phyloP scores from a whole-genome alignment of 225 moss, liverwort and hornwort genomes.

The Rhytidiadelphus loreus region DNA sequence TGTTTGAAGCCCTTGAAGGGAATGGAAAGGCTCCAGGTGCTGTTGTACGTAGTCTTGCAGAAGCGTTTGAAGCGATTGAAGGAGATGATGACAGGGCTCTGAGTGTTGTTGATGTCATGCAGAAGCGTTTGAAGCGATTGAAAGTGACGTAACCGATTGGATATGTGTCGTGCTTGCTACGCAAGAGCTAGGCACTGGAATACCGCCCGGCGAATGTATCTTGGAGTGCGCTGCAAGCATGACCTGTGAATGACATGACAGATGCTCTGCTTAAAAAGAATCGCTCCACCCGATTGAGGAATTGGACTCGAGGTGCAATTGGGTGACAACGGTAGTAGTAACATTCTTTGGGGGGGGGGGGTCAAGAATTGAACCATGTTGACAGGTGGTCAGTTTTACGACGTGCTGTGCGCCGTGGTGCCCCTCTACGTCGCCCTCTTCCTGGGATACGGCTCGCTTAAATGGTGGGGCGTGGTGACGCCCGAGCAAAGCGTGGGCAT shows the following conservation, averaged over 20 bases:
- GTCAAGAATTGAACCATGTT: slow-evolving; percentile 6
- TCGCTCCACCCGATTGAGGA: background rate
- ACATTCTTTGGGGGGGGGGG: background rate
- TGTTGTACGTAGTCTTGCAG: background rate
- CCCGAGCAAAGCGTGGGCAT: slow-evolving; percentile 36
- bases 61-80: background rate
- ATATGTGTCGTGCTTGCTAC: background rate
- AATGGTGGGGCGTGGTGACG: slow-evolving; percentile 43
- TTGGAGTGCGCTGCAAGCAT: background rate
- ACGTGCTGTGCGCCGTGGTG: slow-evolving; percentile 36
- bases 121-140: background rate
- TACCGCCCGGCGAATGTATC: background rate
- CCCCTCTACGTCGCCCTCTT: slow-evolving; percentile 39
- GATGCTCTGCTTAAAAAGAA: background rate
- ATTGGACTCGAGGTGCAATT: background rate
- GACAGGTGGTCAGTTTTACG: slow-evolving; percentile 34
- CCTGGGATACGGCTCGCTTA: slow-evolving; percentile 36
- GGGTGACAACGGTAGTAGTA: background rate
- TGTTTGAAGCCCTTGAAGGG: background rate
- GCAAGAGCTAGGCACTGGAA: background rate
- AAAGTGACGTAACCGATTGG: background rate
- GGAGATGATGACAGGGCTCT: background rate
- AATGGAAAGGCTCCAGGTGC: background rate
- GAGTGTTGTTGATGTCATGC: background rate
- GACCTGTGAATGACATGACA: background rate